phyloP scores from a whole-genome alignment of 371 early-diverging fungal genomes.

The Rhizopus stolonifer region DNA sequence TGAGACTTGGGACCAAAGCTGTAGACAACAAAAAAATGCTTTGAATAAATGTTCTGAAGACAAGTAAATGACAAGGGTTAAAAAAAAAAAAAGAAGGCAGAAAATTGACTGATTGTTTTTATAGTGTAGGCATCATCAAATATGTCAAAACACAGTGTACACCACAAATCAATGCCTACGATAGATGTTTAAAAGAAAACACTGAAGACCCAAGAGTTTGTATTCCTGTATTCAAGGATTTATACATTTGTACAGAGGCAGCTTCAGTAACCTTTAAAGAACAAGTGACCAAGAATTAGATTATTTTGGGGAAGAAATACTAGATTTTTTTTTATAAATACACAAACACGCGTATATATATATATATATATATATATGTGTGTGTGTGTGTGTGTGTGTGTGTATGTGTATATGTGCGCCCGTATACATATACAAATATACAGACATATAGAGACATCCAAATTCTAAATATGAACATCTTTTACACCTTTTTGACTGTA shows the following conservation, averaged over 20 bases:
- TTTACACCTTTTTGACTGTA: slow-evolving; percentile 58
- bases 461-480: slow-evolving; percentile 53
- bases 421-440: too few species aligned
- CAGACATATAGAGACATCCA: too few species aligned
- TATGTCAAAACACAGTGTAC: slow-evolving; percentile 73
- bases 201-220: slow-evolving; percentile 66
- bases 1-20: slow-evolving; percentile 70
- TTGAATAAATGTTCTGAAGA: slow-evolving; percentile 82
- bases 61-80: slow-evolving; percentile 49
- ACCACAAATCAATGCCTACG: slow-evolving; percentile 66
- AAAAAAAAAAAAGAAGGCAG: neutral
- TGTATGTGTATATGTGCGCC: too few species aligned
- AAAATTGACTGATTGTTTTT: slow-evolving; percentile 9
- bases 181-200: slow-evolving; percentile 65
- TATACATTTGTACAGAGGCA: slow-evolving; percentile 66
- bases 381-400: too few species aligned
- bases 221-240: slow-evolving; percentile 55
- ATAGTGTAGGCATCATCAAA: slow-evolving; percentile 66
- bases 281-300: slow-evolving; percentile 20
- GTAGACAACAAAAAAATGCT: slow-evolving; percentile 69
- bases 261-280: slow-evolving; percentile 43
- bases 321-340: slow-evolving; percentile 4
- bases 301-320: too few species aligned
- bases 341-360: neutral
- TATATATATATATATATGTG: too few species aligned